Evolutionary conservation across 371 early-diverging fungal genomes (phyloP).

Genomic region (Syncephalastrum sp.): DNA sequence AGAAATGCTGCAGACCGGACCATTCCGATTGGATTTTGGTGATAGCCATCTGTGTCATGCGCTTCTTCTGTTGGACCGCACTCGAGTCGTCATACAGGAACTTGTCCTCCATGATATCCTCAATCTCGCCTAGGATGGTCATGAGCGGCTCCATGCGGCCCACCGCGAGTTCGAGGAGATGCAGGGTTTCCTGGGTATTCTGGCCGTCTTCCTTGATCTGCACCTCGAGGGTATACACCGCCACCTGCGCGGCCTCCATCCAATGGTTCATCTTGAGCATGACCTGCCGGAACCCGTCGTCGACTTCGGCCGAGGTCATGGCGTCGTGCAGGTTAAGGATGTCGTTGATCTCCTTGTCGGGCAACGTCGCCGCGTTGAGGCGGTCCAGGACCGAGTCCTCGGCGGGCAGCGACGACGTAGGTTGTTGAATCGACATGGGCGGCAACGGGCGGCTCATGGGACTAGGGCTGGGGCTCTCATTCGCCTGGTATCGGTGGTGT

Average conservation of each 20-base stretch:
- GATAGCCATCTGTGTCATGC: constrained; percentile 18
- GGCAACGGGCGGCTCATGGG: constrained; percentile 3
- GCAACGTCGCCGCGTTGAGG: constrained; percentile 20
- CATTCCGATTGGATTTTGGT: constrained; percentile 49
- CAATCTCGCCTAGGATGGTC: constrained; percentile 44
- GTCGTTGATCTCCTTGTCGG: constrained; percentile 31
- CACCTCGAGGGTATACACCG: constrained; percentile 52
- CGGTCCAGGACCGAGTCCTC: constrained; percentile 15
- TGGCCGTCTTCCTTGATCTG: constrained; percentile 37
- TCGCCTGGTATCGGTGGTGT: no score
- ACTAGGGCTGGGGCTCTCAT: background rate
- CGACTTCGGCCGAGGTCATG: constrained; percentile 33
- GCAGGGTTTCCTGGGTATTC: constrained; percentile 29
- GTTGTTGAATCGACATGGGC: constrained; percentile 11
- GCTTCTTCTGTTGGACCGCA: constrained; percentile 12
- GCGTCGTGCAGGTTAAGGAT: constrained; percentile 35
- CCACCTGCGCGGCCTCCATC: constrained; percentile 54
- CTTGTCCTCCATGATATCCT: constrained; percentile 35
- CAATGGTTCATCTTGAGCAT: constrained; percentile 39
- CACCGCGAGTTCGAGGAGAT: constrained; percentile 38
- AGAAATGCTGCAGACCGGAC: constrained; percentile 46
- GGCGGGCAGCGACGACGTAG: constrained; percentile 12
- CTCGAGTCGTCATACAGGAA: constrained; percentile 27
- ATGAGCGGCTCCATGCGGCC: constrained; percentile 52
- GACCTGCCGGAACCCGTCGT: constrained; percentile 33